Conservation (phyloP, 225 moss, liverwort and hornwort species). For the Climacium dendroides region DNA sequence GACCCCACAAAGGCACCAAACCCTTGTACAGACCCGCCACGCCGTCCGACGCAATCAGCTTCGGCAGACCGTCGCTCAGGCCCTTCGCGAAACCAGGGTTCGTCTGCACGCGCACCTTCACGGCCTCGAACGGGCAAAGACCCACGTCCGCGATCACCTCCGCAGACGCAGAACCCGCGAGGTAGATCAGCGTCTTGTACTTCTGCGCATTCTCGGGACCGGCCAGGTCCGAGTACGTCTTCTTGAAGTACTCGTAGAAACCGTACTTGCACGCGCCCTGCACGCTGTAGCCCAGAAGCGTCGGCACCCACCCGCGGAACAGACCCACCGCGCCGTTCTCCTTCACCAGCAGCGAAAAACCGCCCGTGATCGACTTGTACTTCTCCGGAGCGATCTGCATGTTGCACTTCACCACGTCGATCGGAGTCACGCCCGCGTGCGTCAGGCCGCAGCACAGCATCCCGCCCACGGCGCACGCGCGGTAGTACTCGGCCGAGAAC, state of each 20-base stretch:
- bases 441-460: slow-evolving; percentile 60
- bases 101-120: slow-evolving; percentile 60
- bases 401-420: slow-evolving; percentile 71
- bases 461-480: slow-evolving; percentile 48
- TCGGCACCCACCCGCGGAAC: slow-evolving; percentile 58
- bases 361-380: slow-evolving; percentile 42
- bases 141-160: slow-evolving; percentile 49
- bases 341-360: slow-evolving; percentile 41
- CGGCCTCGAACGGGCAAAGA: slow-evolving; percentile 50
- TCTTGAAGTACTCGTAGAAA: slow-evolving; percentile 96
- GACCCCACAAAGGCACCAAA: slow-evolving; percentile 50
- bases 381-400: slow-evolving; percentile 71
- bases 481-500: slow-evolving; percentile 53
- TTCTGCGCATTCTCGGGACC: slow-evolving; percentile 37
- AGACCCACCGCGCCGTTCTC: slow-evolving; percentile 46
- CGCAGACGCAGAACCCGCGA: slow-evolving; percentile 45
- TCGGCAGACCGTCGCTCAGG: slow-evolving; percentile 32
- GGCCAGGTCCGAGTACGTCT: slow-evolving; percentile 53
- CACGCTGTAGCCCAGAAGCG: slow-evolving; percentile 65
- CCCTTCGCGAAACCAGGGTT: slow-evolving; percentile 51
- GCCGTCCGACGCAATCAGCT: slow-evolving; percentile 37
- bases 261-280: slow-evolving; percentile 94
- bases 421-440: slow-evolving; percentile 50
- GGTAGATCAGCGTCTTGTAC: slow-evolving; percentile 48
- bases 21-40: slow-evolving; percentile 65